A percentile compares a stretch with the other conserved stretches of the same genome.
Conservation (phyloP, 495 filamentous ascomycete genomes). For the Tuber aestivum region DNA sequence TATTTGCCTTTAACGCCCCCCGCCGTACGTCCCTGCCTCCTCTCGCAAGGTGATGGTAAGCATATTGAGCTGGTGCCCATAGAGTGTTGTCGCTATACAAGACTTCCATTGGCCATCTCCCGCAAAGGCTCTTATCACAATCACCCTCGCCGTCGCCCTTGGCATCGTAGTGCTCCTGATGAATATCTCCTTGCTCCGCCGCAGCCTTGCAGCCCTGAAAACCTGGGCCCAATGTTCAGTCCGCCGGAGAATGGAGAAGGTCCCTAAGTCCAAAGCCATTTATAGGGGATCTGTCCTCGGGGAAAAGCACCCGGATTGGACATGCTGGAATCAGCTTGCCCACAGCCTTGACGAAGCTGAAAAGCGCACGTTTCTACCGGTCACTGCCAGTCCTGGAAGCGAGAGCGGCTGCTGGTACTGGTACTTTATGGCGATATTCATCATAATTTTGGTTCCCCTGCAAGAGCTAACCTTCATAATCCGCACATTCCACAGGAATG, state of each 20-base stretch:
- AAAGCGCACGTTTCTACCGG: background rate
- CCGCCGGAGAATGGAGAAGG: background rate
- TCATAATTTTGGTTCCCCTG: background rate
- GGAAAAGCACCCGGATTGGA: background rate
- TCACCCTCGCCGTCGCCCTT: background rate
- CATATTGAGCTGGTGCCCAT: background rate
- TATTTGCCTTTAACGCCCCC: background rate
- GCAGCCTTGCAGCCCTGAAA: background rate
- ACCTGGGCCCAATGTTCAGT: background rate
- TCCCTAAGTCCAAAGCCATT: background rate
- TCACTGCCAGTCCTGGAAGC: background rate
- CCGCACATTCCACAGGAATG: background rate
- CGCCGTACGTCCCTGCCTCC: background rate
- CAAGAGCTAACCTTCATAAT: slow-evolving; percentile 2
- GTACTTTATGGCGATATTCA: slow-evolving; percentile 2
- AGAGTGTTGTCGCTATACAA: background rate
- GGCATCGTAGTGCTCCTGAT: background rate
- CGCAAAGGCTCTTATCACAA: background rate
- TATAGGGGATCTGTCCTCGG: background rate
- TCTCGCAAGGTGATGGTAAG: background rate
- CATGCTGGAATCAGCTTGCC: background rate
- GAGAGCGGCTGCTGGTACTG: slow-evolving; percentile 7
- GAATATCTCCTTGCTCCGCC: background rate
- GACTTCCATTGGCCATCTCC: background rate
- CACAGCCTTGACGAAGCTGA: background rate